phyloP scores from a whole-genome alignment of 441 rosid genomes.

The Croton setiger region DNA sequence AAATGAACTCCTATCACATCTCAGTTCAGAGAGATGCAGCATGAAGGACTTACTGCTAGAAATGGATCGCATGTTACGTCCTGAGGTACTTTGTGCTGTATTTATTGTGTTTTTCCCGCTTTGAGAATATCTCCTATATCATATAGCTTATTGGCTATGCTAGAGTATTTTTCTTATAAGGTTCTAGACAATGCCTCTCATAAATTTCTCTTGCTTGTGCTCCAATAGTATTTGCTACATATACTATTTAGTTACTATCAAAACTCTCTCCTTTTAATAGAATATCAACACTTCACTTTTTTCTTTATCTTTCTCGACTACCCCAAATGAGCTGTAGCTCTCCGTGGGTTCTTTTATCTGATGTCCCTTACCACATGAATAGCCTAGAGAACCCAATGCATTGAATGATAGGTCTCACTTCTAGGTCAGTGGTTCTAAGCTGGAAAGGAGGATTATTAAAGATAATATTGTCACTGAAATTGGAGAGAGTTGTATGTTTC shows the following conservation, averaged over 20 bases:
- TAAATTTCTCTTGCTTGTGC: neutral
- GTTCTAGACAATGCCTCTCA: neutral
- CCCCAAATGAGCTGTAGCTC: neutral
- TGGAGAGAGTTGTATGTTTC: neutral
- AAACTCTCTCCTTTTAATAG: no score
- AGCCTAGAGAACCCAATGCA: neutral
- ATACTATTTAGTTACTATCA: neutral
- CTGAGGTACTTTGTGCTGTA: conserved; percentile 56
- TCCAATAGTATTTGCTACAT: neutral
- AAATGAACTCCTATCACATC: conserved; percentile 74
- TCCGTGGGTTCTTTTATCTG: neutral
- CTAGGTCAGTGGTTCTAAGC: neutral
- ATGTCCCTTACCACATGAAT: neutral
- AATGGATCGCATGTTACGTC: conserved; percentile 94
- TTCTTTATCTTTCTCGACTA: neutral
- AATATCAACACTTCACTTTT: neutral
- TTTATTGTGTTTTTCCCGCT: neutral
- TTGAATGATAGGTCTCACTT: neutral
- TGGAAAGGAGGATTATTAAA: neutral
- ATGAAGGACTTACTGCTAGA: conserved; percentile 77
- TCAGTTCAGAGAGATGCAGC: conserved; percentile 60
- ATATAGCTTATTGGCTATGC: conserved; percentile 3
- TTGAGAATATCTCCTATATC: neutral
- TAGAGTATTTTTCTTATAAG: conserved; percentile 7
- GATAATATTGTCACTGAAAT: no score